These are phyloP conservation scores for Hypoxylon sp. DNA, from an alignment of 2,329 filamentous ascomycete species.

Conservation along the genomic window DNA sequence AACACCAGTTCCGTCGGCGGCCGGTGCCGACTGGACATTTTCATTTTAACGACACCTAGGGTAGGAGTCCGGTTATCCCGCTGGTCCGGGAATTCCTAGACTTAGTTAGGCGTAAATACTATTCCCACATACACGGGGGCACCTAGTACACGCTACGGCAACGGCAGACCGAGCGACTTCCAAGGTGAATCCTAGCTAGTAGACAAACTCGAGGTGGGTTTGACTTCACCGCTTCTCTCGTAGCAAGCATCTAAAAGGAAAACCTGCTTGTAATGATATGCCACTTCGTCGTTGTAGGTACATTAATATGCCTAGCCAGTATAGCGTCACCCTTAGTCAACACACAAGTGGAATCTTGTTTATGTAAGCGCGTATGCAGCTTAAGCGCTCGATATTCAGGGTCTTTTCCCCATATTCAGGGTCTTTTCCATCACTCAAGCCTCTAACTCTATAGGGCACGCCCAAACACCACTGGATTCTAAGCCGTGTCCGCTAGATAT, in stretches of 20 bases:
- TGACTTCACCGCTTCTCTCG: neutral
- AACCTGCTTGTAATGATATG: neutral
- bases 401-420: conserved; percentile 3
- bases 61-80: conserved; percentile 11
- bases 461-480: conserved; percentile 11
- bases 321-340: conserved; percentile 1
- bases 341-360: conserved; percentile 26
- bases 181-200: conserved; percentile 18
- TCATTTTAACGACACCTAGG: conserved; percentile 15
- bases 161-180: conserved; percentile 7
- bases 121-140: conserved; percentile 19
- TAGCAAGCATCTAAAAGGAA: conserved; percentile 9
- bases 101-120: conserved; percentile 32
- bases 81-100: conserved; percentile 23
- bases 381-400: conserved; percentile 26
- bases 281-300: conserved; percentile 3
- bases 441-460: conserved; percentile 18
- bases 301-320: neutral
- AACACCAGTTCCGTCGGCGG: conserved; percentile 25
- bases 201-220: conserved; percentile 7
- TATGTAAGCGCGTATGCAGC: conserved; percentile 18
- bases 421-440: conserved; percentile 8
- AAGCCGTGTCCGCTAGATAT: conserved; percentile 10
- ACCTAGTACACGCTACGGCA: conserved; percentile 20
- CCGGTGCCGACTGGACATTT: conserved; percentile 11